Evolutionary conservation across 164 flowering plant genomes (phyloP).

Genomic region (Echeveria elegans): DNA sequence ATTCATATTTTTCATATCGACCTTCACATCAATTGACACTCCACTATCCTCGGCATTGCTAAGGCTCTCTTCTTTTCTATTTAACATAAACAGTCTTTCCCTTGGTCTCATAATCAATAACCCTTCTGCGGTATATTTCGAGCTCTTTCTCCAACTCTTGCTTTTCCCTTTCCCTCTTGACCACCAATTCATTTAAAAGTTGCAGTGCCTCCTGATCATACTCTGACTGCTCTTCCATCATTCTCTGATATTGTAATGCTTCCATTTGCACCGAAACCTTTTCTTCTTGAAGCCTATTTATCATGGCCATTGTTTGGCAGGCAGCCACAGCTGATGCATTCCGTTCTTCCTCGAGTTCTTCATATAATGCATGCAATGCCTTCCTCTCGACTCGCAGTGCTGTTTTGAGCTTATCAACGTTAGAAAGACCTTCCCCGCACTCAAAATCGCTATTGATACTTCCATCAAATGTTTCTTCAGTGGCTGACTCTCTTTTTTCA

Average conservation of each 20-base stretch:
- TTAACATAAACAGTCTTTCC: constrained; percentile 42
- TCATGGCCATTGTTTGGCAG: constrained; percentile 97
- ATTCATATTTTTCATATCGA: constrained; percentile 16
- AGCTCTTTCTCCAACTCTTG: constrained; percentile 64
- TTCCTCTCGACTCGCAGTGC: constrained; percentile 52
- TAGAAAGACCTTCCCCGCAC: constrained; percentile 29
- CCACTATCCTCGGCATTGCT: constrained; percentile 61
- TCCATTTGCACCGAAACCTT: constrained; percentile 93
- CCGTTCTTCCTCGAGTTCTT: constrained; percentile 86
- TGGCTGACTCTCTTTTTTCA: not conserved
- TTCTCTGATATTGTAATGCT: constrained; percentile 89
- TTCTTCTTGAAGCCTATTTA: constrained; percentile 89
- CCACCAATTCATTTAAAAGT: constrained; percentile 75
- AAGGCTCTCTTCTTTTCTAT: constrained; percentile 30
- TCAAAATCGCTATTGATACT: constrained; percentile 53
- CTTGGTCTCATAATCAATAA: constrained; percentile 42
- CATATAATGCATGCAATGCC: constrained; percentile 52
- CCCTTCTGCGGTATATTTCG: constrained; percentile 44
- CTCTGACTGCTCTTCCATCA: constrained; percentile 97
- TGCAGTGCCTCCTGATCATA: constrained; percentile 88
- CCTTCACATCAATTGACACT: constrained; percentile 31
- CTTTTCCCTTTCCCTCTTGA: constrained; percentile 80
- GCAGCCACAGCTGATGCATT: constrained; percentile 87
- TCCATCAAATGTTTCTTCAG: constrained; percentile 32
- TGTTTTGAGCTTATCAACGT: constrained; percentile 47